Evolutionary conservation across 2,329 filamentous ascomycete genomes (phyloP).

Genomic region (Neonectria coccinea): DNA sequence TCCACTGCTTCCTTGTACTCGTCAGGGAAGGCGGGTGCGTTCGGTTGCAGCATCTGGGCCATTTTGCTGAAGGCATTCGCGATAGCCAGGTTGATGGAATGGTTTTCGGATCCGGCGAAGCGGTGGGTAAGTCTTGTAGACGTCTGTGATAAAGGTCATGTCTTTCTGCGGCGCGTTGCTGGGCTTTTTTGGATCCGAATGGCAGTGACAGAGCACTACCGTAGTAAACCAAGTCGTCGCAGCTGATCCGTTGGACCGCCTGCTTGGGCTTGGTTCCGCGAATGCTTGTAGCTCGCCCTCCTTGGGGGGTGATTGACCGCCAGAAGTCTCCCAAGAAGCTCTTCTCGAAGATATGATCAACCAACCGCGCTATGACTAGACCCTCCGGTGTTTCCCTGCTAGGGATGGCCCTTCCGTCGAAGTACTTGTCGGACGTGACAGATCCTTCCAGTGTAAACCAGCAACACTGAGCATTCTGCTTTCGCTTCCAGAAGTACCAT

Average conservation of each 20-base stretch:
- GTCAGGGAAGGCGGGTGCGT: too few species aligned
- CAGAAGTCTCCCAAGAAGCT: slow-evolving; percentile 1
- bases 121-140: slow-evolving; percentile 4
- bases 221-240: slow-evolving; percentile 2
- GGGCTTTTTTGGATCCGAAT: background rate
- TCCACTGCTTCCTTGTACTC: too few species aligned
- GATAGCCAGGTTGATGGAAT: too few species aligned
- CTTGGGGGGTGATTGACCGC: too few species aligned
- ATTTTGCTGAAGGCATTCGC: too few species aligned
- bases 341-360: slow-evolving; percentile 2
- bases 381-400: background rate
- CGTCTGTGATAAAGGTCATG: background rate
- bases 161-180: background rate
- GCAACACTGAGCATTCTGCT: too few species aligned
- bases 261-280: too few species aligned
- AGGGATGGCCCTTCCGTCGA: background rate
- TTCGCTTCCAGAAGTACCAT: too few species aligned
- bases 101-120: too few species aligned
- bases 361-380: too few species aligned
- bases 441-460: background rate
- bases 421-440: background rate
- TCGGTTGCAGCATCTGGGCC: too few species aligned
- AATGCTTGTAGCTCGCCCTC: too few species aligned
- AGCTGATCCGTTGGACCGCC: background rate
- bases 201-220: background rate